Evolutionary conservation across 495 filamentous ascomycete species (phyloP).

Genomic region (Elasticomyces elasticus): DNA sequence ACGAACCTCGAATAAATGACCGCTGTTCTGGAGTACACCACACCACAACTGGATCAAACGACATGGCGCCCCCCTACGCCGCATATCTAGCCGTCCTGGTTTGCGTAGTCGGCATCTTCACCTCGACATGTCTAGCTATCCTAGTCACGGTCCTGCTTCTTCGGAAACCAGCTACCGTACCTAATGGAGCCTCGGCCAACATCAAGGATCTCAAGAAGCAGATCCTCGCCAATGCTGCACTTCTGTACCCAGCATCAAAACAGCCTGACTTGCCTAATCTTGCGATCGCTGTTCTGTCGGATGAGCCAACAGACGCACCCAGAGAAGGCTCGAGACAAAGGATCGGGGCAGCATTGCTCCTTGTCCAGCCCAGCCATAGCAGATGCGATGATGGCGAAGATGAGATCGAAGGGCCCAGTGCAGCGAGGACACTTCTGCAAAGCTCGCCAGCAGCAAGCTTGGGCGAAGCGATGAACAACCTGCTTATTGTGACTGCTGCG

Average conservation of each 20-base stretch:
- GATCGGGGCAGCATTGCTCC: neutral
- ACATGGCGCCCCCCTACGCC: neutral
- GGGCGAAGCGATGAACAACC: neutral
- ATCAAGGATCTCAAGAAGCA: neutral
- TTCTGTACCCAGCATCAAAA: neutral
- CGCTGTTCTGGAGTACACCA: too few relatives aligned
- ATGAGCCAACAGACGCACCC: neutral
- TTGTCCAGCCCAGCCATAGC: too few relatives aligned
- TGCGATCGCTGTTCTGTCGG: neutral
- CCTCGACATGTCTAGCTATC: too few relatives aligned
- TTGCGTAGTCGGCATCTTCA: neutral
- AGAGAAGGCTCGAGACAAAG: neutral
- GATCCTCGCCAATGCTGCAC: neutral
- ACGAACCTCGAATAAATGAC: too few relatives aligned
- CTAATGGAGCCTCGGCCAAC: neutral
- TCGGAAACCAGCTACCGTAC: neutral
- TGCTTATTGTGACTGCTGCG: neutral
- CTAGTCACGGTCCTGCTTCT: too few relatives aligned
- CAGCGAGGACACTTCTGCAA: neutral
- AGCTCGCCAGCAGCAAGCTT: neutral
- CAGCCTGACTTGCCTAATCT: neutral
- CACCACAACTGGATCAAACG: too few relatives aligned
- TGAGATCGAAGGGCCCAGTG: neutral
- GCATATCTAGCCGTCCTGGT: neutral
- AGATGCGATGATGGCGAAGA: neutral